Conservation (phyloP, 176 grass and related monocot species). For the Cenchrus americanus region DNA sequence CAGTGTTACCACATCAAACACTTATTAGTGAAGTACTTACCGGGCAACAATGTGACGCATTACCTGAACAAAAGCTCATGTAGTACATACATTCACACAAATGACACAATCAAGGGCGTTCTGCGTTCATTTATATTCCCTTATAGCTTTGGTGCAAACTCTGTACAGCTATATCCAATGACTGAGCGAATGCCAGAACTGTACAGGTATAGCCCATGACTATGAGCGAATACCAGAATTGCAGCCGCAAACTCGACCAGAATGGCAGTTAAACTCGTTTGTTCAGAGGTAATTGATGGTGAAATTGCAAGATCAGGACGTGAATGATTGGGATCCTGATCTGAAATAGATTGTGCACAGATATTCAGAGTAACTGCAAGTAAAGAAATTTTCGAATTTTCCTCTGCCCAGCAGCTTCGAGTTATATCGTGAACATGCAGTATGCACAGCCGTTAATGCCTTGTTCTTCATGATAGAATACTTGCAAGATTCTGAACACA, state of each 20-base stretch:
- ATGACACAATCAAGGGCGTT: neutral
- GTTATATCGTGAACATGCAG: no score
- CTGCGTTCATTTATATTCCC: neutral
- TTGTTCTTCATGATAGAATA: neutral
- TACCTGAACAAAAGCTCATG: neutral
- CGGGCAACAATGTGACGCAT: conserved; percentile 41
- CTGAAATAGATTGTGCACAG: neutral
- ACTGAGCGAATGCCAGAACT: no score
- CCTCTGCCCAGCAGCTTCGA: no score
- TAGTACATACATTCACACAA: neutral
- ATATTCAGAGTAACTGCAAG: no score
- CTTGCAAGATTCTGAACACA: neutral
- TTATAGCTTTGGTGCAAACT: neutral
- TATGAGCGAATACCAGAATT: neutral
- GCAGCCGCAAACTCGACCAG: neutral
- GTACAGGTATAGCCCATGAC: neutral
- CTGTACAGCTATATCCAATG: no score
- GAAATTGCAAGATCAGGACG: neutral
- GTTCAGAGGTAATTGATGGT: neutral
- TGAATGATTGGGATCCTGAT: neutral
- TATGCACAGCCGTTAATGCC: neutral
- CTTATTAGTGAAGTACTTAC: conserved; percentile 95
- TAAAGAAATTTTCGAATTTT: no score
- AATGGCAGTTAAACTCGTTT: neutral
- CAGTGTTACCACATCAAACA: conserved; percentile 45